A percentile compares a stretch with the other conserved stretches of the same genome.
Conservation (phyloP, 768 basidiomycete genomes). For the Leccinum fibrillosum region DNA sequence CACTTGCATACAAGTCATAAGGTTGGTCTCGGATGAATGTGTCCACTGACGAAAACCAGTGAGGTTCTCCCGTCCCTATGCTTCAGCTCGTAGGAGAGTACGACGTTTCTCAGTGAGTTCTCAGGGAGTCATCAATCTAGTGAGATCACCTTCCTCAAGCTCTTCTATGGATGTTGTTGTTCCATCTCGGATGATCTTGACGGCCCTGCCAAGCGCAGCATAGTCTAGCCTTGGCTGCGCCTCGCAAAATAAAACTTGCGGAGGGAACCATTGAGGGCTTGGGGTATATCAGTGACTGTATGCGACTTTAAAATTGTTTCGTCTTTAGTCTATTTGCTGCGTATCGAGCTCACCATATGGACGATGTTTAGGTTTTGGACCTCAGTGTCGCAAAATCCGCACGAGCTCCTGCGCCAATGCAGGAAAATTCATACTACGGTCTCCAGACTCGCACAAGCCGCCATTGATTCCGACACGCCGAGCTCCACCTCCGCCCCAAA, state of each 20-base stretch:
- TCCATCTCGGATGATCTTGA: slow-evolving; percentile 79
- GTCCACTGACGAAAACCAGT: slow-evolving; percentile 87
- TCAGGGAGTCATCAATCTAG: slow-evolving; percentile 53
- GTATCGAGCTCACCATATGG: slow-evolving; percentile 21
- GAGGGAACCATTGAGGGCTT: slow-evolving; percentile 59
- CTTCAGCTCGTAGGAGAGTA: slow-evolving; percentile 78
- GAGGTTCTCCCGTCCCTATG: slow-evolving; percentile 82
- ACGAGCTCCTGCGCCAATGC: slow-evolving; percentile 29
- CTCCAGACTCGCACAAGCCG: slow-evolving; percentile 27
- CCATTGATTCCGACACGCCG: slow-evolving; percentile 15
- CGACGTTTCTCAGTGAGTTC: slow-evolving; percentile 80
- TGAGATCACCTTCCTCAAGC: slow-evolving; percentile 68
- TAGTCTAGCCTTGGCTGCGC: slow-evolving; percentile 51
- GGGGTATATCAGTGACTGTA: slow-evolving; percentile 79
- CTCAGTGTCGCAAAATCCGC: slow-evolving; percentile 36
- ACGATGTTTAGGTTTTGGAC: slow-evolving; percentile 55
- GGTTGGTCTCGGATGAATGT: slow-evolving; percentile 71
- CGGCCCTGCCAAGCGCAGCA: slow-evolving; percentile 61
- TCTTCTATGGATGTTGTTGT: slow-evolving; percentile 82
- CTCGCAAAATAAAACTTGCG: slow-evolving; percentile 80
- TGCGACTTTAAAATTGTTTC: slow-evolving; percentile 12
- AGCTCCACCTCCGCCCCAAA: slow-evolving; percentile 37
- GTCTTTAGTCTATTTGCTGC: neutral
- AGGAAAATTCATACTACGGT: slow-evolving; percentile 47
- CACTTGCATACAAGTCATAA: slow-evolving; percentile 76